phyloP scores from a whole-genome alignment of 2,329 filamentous ascomycete species.

The Fusarium scirpi region DNA sequence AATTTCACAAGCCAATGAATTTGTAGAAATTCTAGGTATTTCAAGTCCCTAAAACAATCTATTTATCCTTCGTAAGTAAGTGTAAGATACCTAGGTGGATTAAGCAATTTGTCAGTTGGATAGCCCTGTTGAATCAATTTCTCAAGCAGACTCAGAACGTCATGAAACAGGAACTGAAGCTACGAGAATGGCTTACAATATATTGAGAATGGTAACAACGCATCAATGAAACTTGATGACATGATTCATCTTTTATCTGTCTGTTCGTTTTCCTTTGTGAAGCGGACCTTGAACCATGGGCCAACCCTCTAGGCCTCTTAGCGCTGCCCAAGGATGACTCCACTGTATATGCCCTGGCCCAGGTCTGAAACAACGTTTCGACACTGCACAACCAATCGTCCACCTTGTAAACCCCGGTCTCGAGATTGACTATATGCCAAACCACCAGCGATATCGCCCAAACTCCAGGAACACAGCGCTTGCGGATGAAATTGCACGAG shows the following conservation, averaged over 20 bases:
- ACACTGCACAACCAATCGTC: conserved; percentile 43
- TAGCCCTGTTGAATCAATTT: background rate
- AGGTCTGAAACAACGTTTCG: conserved; percentile 45
- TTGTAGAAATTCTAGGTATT: too few relatives aligned
- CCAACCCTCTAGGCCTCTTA: conserved; percentile 15
- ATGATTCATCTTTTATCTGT: background rate
- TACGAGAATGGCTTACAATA: rapidly evolving
- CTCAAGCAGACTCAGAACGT: background rate
- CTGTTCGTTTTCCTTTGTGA: background rate
- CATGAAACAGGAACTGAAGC: background rate
- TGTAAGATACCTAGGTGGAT: background rate
- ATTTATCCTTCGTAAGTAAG: background rate
- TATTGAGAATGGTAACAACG: background rate
- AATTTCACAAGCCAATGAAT: background rate
- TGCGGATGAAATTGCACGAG: conserved; percentile 36
- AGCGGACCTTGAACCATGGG: background rate
- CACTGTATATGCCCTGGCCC: background rate
- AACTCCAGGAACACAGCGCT: conserved; percentile 26
- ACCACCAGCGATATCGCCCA: conserved; percentile 32
- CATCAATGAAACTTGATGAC: background rate
- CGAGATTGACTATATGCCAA: conserved; percentile 32
- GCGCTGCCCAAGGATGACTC: conserved; percentile 6
- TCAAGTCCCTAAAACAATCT: too few relatives aligned
- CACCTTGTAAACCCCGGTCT: conserved; percentile 38
- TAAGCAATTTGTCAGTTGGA: background rate